Percentiles rank a stretch among this genome's conserved stretches.
Conservation (phyloP, 495 filamentous ascomycete species). For the Penicillium desertorum region DNA sequence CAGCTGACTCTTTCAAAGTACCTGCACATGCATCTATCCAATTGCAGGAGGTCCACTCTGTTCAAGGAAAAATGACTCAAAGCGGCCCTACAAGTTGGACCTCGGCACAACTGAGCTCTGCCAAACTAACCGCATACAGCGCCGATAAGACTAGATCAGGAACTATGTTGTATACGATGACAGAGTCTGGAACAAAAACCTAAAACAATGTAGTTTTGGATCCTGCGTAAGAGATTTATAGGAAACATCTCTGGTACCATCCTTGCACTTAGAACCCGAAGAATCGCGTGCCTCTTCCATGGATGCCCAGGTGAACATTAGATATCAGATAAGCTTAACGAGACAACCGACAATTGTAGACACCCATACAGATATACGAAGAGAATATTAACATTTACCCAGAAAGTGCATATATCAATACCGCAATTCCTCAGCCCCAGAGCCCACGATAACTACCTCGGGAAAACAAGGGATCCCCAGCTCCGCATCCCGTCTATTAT, state of each 20-base stretch:
- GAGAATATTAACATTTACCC: too few relatives aligned
- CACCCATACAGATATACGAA: too few relatives aligned
- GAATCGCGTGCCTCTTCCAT: neutral
- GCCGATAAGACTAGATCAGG: constrained; percentile 10
- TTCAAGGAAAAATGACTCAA: constrained; percentile 22
- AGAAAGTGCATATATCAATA: neutral
- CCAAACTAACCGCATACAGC: constrained; percentile 11
- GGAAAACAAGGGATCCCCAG: constrained; percentile 29
- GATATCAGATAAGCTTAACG: neutral
- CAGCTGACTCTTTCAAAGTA: neutral
- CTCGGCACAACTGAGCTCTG: constrained; percentile 24
- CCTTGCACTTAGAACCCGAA: neutral
- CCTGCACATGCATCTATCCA: constrained; percentile 9
- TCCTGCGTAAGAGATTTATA: neutral
- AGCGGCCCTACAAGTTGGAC: constrained; percentile 26
- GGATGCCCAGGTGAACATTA: neutral
- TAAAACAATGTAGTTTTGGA: neutral
- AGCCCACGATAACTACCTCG: constrained; percentile 36
- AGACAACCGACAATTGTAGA: neutral
- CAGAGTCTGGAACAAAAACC: neutral
- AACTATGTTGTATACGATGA: neutral
- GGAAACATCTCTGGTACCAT: neutral
- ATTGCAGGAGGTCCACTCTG: constrained; percentile 10
- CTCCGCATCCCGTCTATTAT: constrained; percentile 22
- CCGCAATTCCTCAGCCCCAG: constrained; percentile 15